A percentile compares a stretch with the other conserved stretches of the same genome.
These are phyloP conservation scores for Peronospora destructor DNA, from an alignment of 352 stramenopile genomes.

Conservation along the genomic window DNA sequence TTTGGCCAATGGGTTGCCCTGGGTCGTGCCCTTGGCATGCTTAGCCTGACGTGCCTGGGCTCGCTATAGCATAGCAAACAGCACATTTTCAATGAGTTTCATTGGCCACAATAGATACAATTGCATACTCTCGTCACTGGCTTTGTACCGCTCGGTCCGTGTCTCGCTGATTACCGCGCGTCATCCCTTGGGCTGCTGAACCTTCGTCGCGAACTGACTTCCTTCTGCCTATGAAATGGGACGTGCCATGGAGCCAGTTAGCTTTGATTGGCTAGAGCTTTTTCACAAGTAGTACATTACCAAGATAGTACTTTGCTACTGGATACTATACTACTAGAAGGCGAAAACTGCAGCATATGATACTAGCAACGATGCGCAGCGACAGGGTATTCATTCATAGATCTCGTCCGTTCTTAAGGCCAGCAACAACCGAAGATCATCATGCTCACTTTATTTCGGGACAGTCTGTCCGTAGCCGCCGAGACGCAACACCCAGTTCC, in stretches of 20 bases:
- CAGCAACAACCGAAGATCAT: too few relatives aligned
- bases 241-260: too few relatives aligned
- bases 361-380: too few relatives aligned
- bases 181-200: too few relatives aligned
- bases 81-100: not conserved
- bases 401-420: too few relatives aligned
- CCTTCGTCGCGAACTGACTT: not conserved
- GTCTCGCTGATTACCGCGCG: conserved; percentile 78
- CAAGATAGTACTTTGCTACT: not conserved
- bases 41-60: conserved; percentile 67
- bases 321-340: too few relatives aligned
- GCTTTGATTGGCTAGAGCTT: too few relatives aligned
- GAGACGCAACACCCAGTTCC: conserved; percentile 1
- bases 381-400: too few relatives aligned
- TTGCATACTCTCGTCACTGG: not conserved
- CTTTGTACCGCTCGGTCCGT: conserved; percentile 58
- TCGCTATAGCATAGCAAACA: conserved; percentile 31
- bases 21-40: conserved; percentile 27
- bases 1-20: conserved; percentile 54
- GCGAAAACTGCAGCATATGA: too few relatives aligned
- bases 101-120: too few relatives aligned
- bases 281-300: too few relatives aligned
- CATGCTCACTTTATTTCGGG: conserved; percentile 21
- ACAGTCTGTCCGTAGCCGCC: not conserved
- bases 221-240: too few relatives aligned